Conservation (phyloP, 257 asterid genomes). For the Solanum pimpinellifolium region DNA sequence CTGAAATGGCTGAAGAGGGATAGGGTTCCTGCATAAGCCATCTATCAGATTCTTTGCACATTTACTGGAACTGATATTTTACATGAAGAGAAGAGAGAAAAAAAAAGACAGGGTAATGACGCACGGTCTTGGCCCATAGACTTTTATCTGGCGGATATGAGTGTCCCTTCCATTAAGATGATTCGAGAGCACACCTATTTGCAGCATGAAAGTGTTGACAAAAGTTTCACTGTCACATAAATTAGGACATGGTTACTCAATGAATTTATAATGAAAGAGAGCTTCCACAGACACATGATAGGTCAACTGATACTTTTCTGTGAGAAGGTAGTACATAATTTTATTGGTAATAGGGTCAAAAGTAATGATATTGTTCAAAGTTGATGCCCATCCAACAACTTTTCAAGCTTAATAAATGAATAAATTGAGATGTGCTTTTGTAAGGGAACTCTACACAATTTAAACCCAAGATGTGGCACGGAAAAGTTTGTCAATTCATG, state of each 20-base stretch:
- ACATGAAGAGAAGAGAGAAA: background rate
- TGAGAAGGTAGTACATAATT: background rate
- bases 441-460: background rate
- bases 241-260: background rate
- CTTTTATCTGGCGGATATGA: conserved; percentile 91
- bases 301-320: background rate
- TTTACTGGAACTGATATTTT: background rate
- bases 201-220: conserved; percentile 96
- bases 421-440: background rate
- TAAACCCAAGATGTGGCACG: background rate
- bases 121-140: conserved; percentile 85
- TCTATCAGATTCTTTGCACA: background rate
- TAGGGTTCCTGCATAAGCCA: conserved; percentile 60
- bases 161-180: conserved; percentile 95
- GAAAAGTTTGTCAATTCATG: background rate
- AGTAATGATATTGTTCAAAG: background rate
- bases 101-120: conserved; percentile 11
- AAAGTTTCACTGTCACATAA: conserved; percentile 68
- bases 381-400: background rate
- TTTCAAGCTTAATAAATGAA: background rate
- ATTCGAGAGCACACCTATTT: conserved; percentile 68
- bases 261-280: background rate
- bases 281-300: background rate
- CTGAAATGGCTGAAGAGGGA: conserved; percentile 85
- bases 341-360: background rate